These are phyloP conservation scores for Neurospora sp. DNA, from an alignment of 495 filamentous ascomycete species.

Conservation along the genomic window DNA sequence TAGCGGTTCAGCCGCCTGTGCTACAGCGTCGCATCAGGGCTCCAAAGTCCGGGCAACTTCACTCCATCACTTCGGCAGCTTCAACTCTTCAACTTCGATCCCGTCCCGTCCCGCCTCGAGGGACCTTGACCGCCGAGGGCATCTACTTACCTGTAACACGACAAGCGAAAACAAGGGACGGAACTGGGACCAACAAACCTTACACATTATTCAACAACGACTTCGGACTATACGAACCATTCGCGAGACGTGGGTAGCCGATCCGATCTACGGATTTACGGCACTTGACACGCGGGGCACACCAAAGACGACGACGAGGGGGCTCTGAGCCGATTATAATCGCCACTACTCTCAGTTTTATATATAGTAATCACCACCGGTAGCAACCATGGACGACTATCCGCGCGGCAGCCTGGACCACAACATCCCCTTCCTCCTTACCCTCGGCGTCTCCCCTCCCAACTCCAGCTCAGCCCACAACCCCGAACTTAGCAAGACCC, in stretches of 20 bases:
- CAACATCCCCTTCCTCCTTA: slow-evolving; percentile 68
- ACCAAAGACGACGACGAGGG: neutral
- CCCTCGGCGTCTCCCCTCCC: slow-evolving; percentile 55
- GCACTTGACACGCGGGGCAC: neutral
- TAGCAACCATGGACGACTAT: slow-evolving; percentile 68
- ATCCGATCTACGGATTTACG: neutral
- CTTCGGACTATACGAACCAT: neutral
- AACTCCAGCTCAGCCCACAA: slow-evolving; percentile 17
- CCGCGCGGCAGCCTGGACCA: slow-evolving; percentile 70
- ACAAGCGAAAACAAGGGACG: neutral
- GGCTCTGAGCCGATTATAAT: neutral
- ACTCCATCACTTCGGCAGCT: neutral
- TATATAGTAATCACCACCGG: neutral
- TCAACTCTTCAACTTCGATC: neutral
- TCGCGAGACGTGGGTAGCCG: neutral
- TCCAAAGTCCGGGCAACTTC: neutral
- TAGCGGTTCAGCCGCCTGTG: neutral
- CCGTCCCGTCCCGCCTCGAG: neutral
- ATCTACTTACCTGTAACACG: neutral
- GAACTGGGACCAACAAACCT: neutral
- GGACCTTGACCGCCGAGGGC: neutral
- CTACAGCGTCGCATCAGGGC: neutral
- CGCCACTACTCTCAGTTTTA: neutral
- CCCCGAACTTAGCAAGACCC: slow-evolving; percentile 34
- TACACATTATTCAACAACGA: neutral